Conservation (phyloP, 2,329 filamentous ascomycete species). For the Ophiostoma himal-ulmi region DNA sequence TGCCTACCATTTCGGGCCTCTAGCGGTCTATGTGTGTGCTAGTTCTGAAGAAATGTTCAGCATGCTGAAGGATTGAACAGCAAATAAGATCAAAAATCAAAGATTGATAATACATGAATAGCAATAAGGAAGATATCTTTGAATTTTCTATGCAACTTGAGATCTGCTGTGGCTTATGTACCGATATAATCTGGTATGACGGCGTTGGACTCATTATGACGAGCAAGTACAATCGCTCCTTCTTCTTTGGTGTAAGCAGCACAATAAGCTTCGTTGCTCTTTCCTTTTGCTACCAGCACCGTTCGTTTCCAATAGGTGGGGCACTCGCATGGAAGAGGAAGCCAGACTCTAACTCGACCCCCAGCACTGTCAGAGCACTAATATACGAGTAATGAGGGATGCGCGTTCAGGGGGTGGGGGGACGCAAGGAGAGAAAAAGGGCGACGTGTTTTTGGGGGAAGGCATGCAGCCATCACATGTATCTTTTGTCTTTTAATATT, state of each 20-base stretch:
- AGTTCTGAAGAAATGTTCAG: not conserved
- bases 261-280: not conserved
- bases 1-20: slow-evolving; percentile 9
- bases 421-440: slow-evolving; percentile 20
- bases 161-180: not conserved
- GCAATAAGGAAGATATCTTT: too few relatives aligned
- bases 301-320: not conserved
- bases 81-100: not conserved
- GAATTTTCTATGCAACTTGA: too few relatives aligned
- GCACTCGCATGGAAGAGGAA: not conserved
- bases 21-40: not conserved
- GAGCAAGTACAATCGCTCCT: not conserved
- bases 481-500: slow-evolving; percentile 1
- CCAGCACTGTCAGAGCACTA: not conserved
- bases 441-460: slow-evolving; percentile 25
- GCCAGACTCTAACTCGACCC: not conserved
- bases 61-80: not conserved
- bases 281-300: not conserved
- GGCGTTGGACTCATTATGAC: slow-evolving; percentile 6
- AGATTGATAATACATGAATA: too few relatives aligned
- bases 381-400: slow-evolving; percentile 13
- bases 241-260: not conserved
- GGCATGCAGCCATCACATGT: not conserved
- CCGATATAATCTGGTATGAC: not conserved
- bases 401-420: slow-evolving; percentile 18